Percentiles rank a stretch among this genome's conserved stretches.
Evolutionary conservation across 2,329 filamentous ascomycete species (phyloP).

Genomic region (Calonectria honghensis): DNA sequence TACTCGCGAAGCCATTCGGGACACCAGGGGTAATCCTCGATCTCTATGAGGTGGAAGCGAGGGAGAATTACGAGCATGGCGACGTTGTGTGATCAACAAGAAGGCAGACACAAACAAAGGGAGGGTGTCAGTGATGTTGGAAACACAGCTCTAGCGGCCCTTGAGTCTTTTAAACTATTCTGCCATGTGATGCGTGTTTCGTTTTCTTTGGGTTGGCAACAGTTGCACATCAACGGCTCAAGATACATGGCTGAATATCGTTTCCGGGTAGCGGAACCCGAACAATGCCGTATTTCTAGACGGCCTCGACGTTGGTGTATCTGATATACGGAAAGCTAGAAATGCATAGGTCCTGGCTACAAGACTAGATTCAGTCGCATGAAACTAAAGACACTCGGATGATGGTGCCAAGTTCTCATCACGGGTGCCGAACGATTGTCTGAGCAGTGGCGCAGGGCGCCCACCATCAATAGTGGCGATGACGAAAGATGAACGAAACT

Average conservation of each 20-base stretch:
- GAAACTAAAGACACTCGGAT: not conserved
- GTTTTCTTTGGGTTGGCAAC: not conserved
- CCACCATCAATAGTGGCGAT: not conserved
- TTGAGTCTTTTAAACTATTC: not conserved
- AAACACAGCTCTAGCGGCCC: constrained; percentile 5
- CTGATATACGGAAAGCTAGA: not conserved
- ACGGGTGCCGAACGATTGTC: not conserved
- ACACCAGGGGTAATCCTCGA: constrained; percentile 51
- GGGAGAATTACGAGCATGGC: constrained; percentile 47
- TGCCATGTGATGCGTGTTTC: not conserved
- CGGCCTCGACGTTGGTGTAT: too few relatives aligned
- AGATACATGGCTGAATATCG: too few relatives aligned
- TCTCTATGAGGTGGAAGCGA: constrained; percentile 51
- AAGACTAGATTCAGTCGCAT: too few relatives aligned
- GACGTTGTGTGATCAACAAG: constrained; percentile 20
- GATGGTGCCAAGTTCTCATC: not conserved
- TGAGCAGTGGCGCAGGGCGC: not conserved
- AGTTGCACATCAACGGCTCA: not conserved
- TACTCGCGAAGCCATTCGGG: constrained; percentile 51
- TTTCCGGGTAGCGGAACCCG: constrained; percentile 5
- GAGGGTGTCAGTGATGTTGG: not conserved
- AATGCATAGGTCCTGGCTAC: too few relatives aligned
- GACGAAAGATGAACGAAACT: not conserved
- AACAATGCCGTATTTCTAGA: not conserved
- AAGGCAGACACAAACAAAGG: not conserved